These are phyloP conservation scores for Trapa bicornis DNA, from an alignment of 345 rosid genomes.

Conservation along the genomic window DNA sequence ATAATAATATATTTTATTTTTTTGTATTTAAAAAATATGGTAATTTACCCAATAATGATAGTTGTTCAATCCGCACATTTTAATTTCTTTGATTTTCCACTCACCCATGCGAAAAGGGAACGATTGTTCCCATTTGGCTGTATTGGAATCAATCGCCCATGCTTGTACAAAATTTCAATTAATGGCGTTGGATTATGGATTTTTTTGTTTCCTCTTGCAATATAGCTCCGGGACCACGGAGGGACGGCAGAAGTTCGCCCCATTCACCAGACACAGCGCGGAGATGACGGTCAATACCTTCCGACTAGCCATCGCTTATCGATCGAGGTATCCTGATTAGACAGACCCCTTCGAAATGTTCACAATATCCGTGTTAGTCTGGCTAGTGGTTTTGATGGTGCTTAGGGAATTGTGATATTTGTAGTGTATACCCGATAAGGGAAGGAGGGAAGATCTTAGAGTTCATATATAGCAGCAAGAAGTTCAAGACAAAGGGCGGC, in stretches of 20 bases:
- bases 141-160: background rate
- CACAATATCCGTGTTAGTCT: background rate
- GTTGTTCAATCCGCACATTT: background rate
- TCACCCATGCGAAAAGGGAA: background rate
- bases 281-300: conserved; percentile 68
- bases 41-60: too few species aligned
- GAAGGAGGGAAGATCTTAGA: conserved; percentile 88
- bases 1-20: too few species aligned
- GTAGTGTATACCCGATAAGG: conserved; percentile 56
- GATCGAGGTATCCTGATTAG: conserved; percentile 47
- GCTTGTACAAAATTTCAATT: background rate
- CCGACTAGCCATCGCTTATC: conserved; percentile 73
- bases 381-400: too few species aligned
- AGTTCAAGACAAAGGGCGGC: conserved; percentile 63
- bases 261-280: conserved; percentile 68
- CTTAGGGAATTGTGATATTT: background rate
- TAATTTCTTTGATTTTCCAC: too few species aligned
- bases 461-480: conserved; percentile 75
- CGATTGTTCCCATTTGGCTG: background rate
- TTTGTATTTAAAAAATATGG: too few species aligned
- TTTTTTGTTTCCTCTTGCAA: background rate
- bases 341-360: background rate
- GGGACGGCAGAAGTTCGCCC: conserved; percentile 74
- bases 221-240: conserved; percentile 90
- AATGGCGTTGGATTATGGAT: background rate